These are phyloP conservation scores for Trichoderma afroharzianum DNA, from an alignment of 2,329 filamentous ascomycete species.

Conservation along the genomic window DNA sequence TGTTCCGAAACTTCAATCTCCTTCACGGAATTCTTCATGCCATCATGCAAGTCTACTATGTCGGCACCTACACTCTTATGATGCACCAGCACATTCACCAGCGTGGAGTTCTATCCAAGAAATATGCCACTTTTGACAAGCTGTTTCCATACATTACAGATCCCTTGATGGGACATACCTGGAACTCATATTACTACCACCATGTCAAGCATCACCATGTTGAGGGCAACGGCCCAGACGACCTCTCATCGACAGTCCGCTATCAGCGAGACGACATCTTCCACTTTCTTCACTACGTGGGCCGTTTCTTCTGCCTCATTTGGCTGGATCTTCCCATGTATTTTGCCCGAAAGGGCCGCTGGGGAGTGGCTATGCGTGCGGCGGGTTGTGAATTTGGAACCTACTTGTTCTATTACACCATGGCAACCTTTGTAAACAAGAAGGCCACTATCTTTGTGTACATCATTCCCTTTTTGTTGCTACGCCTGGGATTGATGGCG, in stretches of 20 bases:
- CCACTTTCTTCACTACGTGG: conserved; percentile 69
- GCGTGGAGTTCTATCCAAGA: conserved; percentile 61
- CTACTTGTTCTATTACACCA: conserved; percentile 48
- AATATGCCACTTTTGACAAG: conserved; percentile 55
- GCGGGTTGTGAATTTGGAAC: conserved; percentile 59
- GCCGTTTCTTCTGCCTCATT: conserved; percentile 67
- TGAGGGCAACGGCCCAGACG: conserved; percentile 73
- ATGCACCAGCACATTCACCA: conserved; percentile 84
- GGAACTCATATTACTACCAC: conserved; percentile 83
- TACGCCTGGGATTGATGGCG: conserved; percentile 72
- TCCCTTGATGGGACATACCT: conserved; percentile 77
- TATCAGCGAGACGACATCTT: conserved; percentile 67
- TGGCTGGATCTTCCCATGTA: conserved; percentile 75
- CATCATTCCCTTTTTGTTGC: conserved; percentile 60
- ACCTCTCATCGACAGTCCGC: conserved; percentile 71
- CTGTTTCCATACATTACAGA: conserved; percentile 71
- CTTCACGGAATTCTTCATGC: conserved; percentile 64
- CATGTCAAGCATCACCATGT: conserved; percentile 85
- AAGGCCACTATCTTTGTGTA: conserved; percentile 62
- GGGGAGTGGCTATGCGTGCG: conserved; percentile 49
- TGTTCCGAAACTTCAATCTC: conserved; percentile 65
- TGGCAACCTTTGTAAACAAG: conserved; percentile 49
- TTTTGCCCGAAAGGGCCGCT: conserved; percentile 63
- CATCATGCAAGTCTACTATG: conserved; percentile 63
- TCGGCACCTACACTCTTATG: conserved; percentile 73